These are phyloP conservation scores for Phytophthora agathidicida DNA, from an alignment of 352 stramenopile species.

Conservation along the genomic window DNA sequence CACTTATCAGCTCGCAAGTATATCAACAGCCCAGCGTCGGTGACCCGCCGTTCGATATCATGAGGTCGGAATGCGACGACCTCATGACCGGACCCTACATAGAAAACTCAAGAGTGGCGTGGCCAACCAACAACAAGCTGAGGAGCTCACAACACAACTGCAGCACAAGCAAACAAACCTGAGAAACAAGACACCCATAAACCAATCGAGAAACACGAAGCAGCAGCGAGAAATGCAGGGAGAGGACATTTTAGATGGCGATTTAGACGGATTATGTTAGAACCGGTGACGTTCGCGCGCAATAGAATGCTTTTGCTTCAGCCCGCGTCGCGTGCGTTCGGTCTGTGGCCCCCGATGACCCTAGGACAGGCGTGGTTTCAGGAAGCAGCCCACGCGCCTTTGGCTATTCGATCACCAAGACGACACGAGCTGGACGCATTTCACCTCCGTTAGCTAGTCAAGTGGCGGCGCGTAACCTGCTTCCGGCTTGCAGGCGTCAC, in stretches of 20 bases:
- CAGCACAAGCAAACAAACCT: slow-evolving; percentile 12
- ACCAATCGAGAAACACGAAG: slow-evolving; percentile 27
- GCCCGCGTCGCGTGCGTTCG: slow-evolving; percentile 1
- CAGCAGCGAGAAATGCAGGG: slow-evolving; percentile 34
- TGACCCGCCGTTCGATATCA: slow-evolving; percentile 19
- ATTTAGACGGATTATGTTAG: slow-evolving; percentile 60
- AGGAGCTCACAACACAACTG: slow-evolving; percentile 13
- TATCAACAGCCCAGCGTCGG: slow-evolving; percentile 23
- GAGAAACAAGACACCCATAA: slow-evolving; percentile 6
- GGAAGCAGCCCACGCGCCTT: no score
- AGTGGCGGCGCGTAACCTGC: neutral
- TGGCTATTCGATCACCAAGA: no score
- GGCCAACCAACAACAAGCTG: slow-evolving; percentile 9
- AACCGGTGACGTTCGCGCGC: slow-evolving; percentile 48
- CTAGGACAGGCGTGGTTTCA: no score
- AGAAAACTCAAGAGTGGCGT: slow-evolving; percentile 30
- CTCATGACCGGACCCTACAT: slow-evolving; percentile 29
- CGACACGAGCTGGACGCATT: slow-evolving; percentile 7
- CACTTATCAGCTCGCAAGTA: slow-evolving; percentile 12
- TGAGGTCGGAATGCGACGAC: slow-evolving; percentile 36
- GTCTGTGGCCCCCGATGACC: neutral
- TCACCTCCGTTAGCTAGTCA: neutral
- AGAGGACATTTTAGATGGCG: slow-evolving; percentile 49
- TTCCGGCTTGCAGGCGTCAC: neutral
- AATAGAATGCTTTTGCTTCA: slow-evolving; percentile 57